Conservation (phyloP, 495 filamentous ascomycete species). For the Tuber calosporum region DNA sequence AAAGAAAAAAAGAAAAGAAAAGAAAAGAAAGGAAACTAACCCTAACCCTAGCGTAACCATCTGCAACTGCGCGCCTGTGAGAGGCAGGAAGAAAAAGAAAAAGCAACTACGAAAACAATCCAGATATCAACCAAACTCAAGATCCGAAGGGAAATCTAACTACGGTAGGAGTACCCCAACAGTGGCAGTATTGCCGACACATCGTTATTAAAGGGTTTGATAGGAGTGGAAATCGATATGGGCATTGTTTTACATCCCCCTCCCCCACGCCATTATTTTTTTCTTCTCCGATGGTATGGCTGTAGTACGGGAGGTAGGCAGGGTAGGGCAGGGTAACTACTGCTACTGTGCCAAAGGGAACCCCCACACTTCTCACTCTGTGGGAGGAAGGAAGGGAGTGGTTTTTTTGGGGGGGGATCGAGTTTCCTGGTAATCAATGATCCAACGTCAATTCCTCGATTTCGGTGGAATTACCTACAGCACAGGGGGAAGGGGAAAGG, state of each 20-base stretch:
- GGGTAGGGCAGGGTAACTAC: no score
- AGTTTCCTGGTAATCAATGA: constrained; percentile 32
- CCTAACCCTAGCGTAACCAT: background rate
- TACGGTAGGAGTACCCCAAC: background rate
- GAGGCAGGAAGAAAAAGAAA: no score
- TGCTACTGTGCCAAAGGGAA: no score
- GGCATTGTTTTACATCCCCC: background rate
- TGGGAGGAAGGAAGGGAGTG: background rate
- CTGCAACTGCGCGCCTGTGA: background rate
- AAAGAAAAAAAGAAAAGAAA: background rate
- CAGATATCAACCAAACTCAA: constrained; percentile 1
- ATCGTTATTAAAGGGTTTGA: background rate
- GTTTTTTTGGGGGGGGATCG: background rate
- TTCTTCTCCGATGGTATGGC: background rate
- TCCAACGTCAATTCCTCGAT: constrained; percentile 38
- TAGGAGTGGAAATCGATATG: background rate
- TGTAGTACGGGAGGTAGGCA: no score
- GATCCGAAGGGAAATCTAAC: background rate
- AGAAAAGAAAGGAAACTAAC: background rate
- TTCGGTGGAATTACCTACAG: constrained; percentile 17
- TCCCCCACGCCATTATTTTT: background rate
- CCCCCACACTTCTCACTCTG: no score
- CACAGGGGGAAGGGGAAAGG: background rate
- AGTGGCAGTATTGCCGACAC: background rate
- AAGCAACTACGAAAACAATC: background rate